Base-by-base conservation (phyloP, 768 basidiomycete species). In the Trametes meyenii region DNA sequence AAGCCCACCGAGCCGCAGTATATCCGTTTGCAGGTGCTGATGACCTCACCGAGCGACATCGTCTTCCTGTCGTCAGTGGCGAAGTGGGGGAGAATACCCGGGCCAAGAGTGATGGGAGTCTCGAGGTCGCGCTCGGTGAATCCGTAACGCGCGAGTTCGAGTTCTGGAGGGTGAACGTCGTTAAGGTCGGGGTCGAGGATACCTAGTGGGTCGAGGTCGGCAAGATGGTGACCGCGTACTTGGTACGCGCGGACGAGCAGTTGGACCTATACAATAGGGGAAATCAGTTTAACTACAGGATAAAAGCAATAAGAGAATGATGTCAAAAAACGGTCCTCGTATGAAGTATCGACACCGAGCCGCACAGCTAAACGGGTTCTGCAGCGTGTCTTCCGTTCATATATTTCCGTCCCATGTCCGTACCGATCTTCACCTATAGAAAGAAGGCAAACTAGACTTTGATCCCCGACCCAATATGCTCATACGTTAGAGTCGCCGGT, bases 241-340 rank as follows among this genome's bases (percentile, higher is more conserved):
- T 99, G 97, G 77, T 96, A 99, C 3, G 96, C 96, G 58, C 96
- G 90, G 55, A 98, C 94, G 58, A 99, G 87, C 24, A 98, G 83
- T 90, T 99, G 96, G 16, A 94, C 89, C 96, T 98, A 54, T 17
- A 40, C 54, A 26, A 33, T 33, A 33, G 29, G 29, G 8, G 8
- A 8, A 33, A 8, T 33, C 8, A 33, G 29, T 33, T 33, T 33
- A 33, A 33, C 8, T 33, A 8, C 29, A 33, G 29, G 5, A 3
- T 45, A 19, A 10, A n/a, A 7, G 44, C 16, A 11, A 23, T 3
- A 3, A 3, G 21, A 45, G 3, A 16, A 8, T 33, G 29, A 33
- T 33, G 29, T 33, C 29, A 8, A 33, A 33, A 33, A 33, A 33
- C 4, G 29, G 29, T 33, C 29, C 4, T 33, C 29, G 29, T 33